phyloP scores from a whole-genome alignment of 2,329 filamentous ascomycete species.

The Fusarium nisikadoi region DNA sequence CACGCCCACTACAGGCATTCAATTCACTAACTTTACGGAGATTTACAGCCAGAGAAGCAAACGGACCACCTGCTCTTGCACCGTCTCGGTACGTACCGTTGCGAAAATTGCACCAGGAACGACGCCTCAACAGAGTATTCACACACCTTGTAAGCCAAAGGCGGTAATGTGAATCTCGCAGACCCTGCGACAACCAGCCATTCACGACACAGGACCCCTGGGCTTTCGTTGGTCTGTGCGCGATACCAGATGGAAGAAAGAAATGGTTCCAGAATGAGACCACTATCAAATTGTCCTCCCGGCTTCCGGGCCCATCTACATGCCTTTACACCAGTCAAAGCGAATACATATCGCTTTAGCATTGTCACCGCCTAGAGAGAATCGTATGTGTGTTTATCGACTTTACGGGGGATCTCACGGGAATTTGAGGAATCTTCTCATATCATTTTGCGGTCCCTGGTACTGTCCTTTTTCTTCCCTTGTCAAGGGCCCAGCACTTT shows the following conservation, averaged over 20 bases:
- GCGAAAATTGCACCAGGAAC: conserved; percentile 17
- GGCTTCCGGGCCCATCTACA: conserved; percentile 46
- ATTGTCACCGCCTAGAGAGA: conserved; percentile 31
- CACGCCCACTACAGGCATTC: conserved; percentile 6
- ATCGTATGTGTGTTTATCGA: conserved; percentile 30
- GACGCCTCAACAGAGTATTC: conserved; percentile 10
- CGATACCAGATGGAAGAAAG: conserved; percentile 36
- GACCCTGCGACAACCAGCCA: conserved; percentile 26
- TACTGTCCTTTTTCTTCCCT: conserved; percentile 8
- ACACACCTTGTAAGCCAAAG: conserved; percentile 14
- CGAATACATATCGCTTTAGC: conserved; percentile 4
- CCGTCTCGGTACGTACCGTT: conserved; percentile 20
- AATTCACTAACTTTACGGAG: conserved; percentile 16
- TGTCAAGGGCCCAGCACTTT: conserved; percentile 11
- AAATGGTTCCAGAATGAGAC: conserved; percentile 51
- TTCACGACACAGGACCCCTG: conserved; percentile 35
- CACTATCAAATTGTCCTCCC: conserved; percentile 47
- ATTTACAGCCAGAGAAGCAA: conserved; percentile 16
- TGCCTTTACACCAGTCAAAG: conserved; percentile 26
- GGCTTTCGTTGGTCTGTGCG: conserved; percentile 22
- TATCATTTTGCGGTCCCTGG: conserved; percentile 33
- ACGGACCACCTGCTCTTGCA: conserved; percentile 12
- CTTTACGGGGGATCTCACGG: conserved; percentile 36
- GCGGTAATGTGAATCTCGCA: conserved; percentile 37
- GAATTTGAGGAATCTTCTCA: conserved; percentile 40